Conservation (phyloP, 495 filamentous ascomycete species). For the Haplographium delicatum region DNA sequence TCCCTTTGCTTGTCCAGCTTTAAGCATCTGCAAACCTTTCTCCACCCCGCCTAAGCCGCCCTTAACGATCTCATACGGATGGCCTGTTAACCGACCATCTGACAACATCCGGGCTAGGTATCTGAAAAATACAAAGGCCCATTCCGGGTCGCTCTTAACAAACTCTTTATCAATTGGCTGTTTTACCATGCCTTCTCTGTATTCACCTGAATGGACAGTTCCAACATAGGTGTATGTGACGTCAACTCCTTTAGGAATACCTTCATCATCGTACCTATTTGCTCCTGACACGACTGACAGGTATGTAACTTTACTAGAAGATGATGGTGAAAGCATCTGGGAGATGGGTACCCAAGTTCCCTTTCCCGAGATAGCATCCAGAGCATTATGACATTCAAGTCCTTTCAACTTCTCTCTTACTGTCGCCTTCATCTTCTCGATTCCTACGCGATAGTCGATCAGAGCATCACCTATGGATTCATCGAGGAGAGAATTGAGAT, state of each 20-base stretch:
- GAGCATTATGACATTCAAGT: conserved; percentile 37
- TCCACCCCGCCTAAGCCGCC: conserved; percentile 54
- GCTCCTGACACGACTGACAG: conserved; percentile 20
- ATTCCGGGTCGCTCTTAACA: conserved; percentile 40
- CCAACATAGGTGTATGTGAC: conserved; percentile 46
- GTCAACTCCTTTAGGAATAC: conserved; percentile 26
- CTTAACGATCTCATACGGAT: conserved; percentile 52
- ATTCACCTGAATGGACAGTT: conserved; percentile 42
- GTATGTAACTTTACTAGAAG: background rate
- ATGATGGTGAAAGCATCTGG: conserved; percentile 33
- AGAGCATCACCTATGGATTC: conserved; percentile 58
- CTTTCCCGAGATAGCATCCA: conserved; percentile 55
- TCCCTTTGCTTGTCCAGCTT: conserved; percentile 57
- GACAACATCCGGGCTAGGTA: conserved; percentile 48
- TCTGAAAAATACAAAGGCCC: conserved; percentile 49
- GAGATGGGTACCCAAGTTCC: conserved; percentile 39
- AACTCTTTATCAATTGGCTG: conserved; percentile 3
- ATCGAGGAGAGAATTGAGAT: conserved; percentile 57
- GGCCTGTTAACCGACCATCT: conserved; percentile 55
- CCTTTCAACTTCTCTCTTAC: conserved; percentile 40
- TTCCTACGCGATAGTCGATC: conserved; percentile 64
- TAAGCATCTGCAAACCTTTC: conserved; percentile 48
- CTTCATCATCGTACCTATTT: conserved; percentile 29
- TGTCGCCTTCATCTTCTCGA: conserved; percentile 42
- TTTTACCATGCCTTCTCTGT: conserved; percentile 9